Percentiles rank a stretch among this genome's conserved stretches.
Evolutionary conservation across 805 yeast species (phyloP).

Genomic region (Wickerhamiella siamensis): DNA sequence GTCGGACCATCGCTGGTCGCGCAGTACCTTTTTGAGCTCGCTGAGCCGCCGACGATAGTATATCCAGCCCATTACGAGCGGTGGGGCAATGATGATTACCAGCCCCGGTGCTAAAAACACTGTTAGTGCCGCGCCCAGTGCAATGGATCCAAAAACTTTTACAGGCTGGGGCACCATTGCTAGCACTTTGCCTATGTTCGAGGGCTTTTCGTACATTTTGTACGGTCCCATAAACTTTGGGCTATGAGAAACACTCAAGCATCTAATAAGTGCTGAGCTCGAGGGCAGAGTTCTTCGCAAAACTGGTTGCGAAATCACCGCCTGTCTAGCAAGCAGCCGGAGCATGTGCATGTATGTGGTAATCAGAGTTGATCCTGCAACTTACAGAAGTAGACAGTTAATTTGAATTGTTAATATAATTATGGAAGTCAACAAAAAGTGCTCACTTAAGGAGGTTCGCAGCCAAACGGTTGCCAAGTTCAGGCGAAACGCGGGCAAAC

Average conservation of each 20-base stretch:
- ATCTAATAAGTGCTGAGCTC: neutral
- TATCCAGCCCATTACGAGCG: slow-evolving; percentile 12
- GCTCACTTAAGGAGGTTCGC: neutral
- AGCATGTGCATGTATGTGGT: neutral
- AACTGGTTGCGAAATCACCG: neutral
- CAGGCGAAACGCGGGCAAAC: slow-evolving; percentile 59
- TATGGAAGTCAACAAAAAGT: neutral
- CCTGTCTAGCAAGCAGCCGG: neutral
- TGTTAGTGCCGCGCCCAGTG: slow-evolving; percentile 13
- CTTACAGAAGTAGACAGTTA: no score
- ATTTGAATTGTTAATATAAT: neutral
- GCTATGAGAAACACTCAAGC: neutral
- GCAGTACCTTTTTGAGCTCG: slow-evolving; percentile 7
- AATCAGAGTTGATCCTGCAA: neutral
- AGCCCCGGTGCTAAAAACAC: slow-evolving; percentile 15
- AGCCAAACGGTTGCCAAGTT: slow-evolving; percentile 53
- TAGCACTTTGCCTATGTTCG: neutral
- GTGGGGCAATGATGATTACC: slow-evolving; percentile 14
- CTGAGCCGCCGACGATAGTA: slow-evolving; percentile 8
- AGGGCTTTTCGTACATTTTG: slow-evolving; percentile 3
- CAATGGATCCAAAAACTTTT: slow-evolving; percentile 12
- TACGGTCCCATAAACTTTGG: neutral
- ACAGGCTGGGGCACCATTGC: slow-evolving; percentile 15
- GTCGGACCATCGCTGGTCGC: slow-evolving; percentile 16
- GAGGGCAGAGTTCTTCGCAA: no score